These are phyloP conservation scores for Xylaria arbuscula DNA, from an alignment of 2,329 filamentous ascomycete genomes.

Conservation along the genomic window DNA sequence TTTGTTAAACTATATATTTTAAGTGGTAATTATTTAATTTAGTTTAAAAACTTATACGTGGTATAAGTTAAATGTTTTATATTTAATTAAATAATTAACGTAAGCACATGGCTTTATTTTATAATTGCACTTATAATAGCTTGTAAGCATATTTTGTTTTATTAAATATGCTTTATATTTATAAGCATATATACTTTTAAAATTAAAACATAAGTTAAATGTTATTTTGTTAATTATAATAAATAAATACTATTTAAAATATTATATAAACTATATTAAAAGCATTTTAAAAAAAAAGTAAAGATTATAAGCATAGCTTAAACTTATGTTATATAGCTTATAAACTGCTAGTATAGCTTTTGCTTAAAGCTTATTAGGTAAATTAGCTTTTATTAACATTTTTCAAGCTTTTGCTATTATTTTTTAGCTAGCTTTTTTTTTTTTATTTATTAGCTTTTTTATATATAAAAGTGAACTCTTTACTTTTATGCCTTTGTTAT, in stretches of 20 bases:
- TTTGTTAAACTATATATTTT: constrained; percentile 2
- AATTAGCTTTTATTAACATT: neutral
- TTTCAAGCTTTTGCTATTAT: neutral
- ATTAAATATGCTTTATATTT: constrained; percentile 2
- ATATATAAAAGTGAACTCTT: neutral
- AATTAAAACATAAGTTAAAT: neutral
- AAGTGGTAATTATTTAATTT: constrained; percentile 7
- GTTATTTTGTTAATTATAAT: neutral
- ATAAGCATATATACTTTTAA: neutral
- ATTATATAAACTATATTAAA: neutral
- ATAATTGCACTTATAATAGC: neutral
- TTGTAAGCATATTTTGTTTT: neutral
- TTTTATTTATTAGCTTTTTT: neutral
- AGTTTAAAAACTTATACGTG: neutral
- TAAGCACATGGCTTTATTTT: neutral
- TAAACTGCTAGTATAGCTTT: neutral
- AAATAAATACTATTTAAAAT: constrained; percentile 5
- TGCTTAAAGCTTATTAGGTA: neutral
- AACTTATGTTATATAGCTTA: constrained; percentile 3
- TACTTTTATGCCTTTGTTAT: neutral
- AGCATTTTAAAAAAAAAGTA: neutral
- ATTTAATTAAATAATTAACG: constrained; percentile 9
- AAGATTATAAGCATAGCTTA: constrained; percentile 1
- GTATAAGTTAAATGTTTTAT: constrained; percentile 4
- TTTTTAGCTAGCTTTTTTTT: neutral